phyloP scores from a whole-genome alignment of 2,329 filamentous ascomycete species.

The Fusarium coffeatum region DNA sequence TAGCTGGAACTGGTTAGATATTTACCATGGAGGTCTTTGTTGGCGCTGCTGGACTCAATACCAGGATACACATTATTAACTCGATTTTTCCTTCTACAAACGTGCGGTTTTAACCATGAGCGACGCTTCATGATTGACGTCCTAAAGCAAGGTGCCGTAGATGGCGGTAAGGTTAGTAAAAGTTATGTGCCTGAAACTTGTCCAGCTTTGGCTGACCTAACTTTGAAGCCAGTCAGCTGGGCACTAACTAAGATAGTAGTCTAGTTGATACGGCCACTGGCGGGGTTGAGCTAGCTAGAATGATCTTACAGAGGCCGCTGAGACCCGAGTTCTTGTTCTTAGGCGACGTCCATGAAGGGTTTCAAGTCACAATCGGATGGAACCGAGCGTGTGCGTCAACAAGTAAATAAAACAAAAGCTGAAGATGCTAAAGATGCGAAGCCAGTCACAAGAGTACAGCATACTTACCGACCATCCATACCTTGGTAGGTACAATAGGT shows the following conservation, averaged over 20 bases:
- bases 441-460: neutral
- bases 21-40: neutral
- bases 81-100: neutral
- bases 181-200: neutral
- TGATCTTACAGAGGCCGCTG: neutral
- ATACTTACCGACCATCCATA: neutral
- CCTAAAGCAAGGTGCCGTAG: neutral
- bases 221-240: neutral
- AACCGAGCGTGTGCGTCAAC: neutral
- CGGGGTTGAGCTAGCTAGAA: neutral
- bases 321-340: neutral
- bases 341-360: neutral
- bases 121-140: slow-evolving; percentile 2
- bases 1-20: slow-evolving; percentile 8
- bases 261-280: neutral
- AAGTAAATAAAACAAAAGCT: neutral
- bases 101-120: neutral
- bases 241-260: neutral
- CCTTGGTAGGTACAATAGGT: neutral
- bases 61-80: neutral
- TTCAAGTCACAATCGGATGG: neutral
- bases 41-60: neutral
- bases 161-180: neutral
- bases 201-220: neutral
- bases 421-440: neutral